Base-by-base conservation (phyloP, 257 asterid genomes). In the Ilex aquifolium region DNA sequence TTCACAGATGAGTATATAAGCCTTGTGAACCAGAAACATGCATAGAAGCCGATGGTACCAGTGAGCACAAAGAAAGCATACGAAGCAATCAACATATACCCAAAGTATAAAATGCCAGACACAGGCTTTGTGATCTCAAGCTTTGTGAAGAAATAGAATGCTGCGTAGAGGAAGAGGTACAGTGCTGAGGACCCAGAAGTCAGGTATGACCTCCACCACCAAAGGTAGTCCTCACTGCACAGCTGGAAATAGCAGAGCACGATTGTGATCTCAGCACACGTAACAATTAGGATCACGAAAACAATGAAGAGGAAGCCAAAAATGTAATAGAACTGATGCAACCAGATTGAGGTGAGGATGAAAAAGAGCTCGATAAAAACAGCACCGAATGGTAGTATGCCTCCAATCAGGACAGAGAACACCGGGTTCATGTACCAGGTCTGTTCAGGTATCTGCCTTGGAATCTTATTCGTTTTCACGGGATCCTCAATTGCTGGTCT, bases 231-330 rank as follows among this genome's bases (percentile, higher is more conserved):
- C 52, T 46, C 52, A 46, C 52, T 46, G n/a, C 52, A 46, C 13
- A 46, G n/a, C 13, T 10, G 52, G 52, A 46, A 46, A 46, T 46
- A 46, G 52, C 52, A 36, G 42, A 36, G 2, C 42, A 36, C 42
- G 42, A 36, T 36, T 36, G 42, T 36, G 42, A 36, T 36, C 52
- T 46, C 52, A 12, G 52, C 71, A 59, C 71, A 66, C 7, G 71
- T 66, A n/a, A 66, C 59, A 31, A 66, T 58, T 27, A 66, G 71
- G 64, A 66, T 66, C 56, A 59, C 10, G 53, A 66, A 59, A 7
- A 66, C 71, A 32, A 66, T 64, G 59, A 66, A 59, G 31, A 66
- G 71, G 59, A 66, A 66, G 16, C 65, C 71, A 13, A 66, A 66
- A 49, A 66, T 58, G 65, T 66, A 66, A 36, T 66, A 66, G 65